phyloP scores from a whole-genome alignment of 176 grass and related monocot genomes.

The Lolium multiflorum region DNA sequence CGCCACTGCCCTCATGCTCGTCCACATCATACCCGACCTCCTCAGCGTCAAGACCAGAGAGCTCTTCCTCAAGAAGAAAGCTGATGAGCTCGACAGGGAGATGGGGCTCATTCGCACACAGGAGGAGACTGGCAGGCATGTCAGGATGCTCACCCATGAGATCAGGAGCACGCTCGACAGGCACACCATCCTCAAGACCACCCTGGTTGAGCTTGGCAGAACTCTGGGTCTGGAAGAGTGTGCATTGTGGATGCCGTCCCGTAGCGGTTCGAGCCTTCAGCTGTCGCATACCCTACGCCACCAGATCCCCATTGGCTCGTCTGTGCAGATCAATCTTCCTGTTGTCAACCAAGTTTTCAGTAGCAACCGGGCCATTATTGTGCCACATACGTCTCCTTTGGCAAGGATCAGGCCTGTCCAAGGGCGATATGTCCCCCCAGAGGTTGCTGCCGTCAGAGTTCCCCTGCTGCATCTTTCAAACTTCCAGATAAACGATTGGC shows the following conservation, averaged over 20 bases:
- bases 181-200: slow-evolving; percentile 75
- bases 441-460: slow-evolving; percentile 59
- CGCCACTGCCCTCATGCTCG: slow-evolving; percentile 73
- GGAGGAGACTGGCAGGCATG: slow-evolving; percentile 74
- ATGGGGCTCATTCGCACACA: slow-evolving; percentile 73
- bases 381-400: slow-evolving; percentile 62
- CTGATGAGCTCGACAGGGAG: slow-evolving; percentile 67
- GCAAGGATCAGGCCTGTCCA: slow-evolving; percentile 62
- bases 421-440: slow-evolving; percentile 56
- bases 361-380: slow-evolving; percentile 64
- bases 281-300: slow-evolving; percentile 70
- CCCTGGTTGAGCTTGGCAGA: slow-evolving; percentile 67
- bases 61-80: slow-evolving; percentile 71
- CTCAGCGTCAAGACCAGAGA: slow-evolving; percentile 76
- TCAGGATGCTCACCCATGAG: slow-evolving; percentile 85
- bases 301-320: slow-evolving; percentile 48
- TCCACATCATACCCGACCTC: slow-evolving; percentile 74
- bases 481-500: slow-evolving; percentile 71
- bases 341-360: slow-evolving; percentile 74
- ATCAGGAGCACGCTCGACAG: slow-evolving; percentile 74
- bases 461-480: slow-evolving; percentile 59
- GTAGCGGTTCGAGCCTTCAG: slow-evolving; percentile 64
- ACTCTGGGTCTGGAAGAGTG: slow-evolving; percentile 67
- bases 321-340: slow-evolving; percentile 60
- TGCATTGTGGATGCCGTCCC: slow-evolving; percentile 71